phyloP scores from a whole-genome alignment of 441 rosid species.

The Gossypium gossypioides region DNA sequence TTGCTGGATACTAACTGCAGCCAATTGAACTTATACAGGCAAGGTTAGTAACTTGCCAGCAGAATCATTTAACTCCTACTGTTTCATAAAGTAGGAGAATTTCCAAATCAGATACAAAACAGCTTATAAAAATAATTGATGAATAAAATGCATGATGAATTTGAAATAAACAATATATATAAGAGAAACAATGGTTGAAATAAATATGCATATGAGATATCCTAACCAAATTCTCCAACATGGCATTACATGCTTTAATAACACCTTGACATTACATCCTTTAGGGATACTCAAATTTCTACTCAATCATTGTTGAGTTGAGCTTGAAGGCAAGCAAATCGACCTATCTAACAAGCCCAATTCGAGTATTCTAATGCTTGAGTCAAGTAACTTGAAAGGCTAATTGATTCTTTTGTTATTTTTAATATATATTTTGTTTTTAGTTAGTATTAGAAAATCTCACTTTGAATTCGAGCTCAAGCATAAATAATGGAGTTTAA shows the following conservation, averaged over 20 bases:
- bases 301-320: neutral
- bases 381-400: neutral
- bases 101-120: neutral
- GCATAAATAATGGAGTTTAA: neutral
- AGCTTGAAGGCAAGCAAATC: neutral
- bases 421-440: neutral
- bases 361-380: neutral
- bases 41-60: neutral
- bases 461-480: neutral
- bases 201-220: neutral
- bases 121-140: neutral
- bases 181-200: neutral
- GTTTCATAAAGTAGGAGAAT: neutral
- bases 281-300: neutral
- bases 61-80: neutral
- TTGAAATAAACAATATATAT: neutral
- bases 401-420: neutral
- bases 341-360: neutral
- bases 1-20: neutral
- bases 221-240: neutral
- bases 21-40: neutral
- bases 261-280: no score
- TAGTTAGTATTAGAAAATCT: neutral
- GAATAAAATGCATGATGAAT: neutral
- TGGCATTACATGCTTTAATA: neutral